Evolutionary conservation across 352 stramenopile species (phyloP), one percentile per base, ranked within the genome.

Genomic region (Pythium vanterpoolii): DNA sequence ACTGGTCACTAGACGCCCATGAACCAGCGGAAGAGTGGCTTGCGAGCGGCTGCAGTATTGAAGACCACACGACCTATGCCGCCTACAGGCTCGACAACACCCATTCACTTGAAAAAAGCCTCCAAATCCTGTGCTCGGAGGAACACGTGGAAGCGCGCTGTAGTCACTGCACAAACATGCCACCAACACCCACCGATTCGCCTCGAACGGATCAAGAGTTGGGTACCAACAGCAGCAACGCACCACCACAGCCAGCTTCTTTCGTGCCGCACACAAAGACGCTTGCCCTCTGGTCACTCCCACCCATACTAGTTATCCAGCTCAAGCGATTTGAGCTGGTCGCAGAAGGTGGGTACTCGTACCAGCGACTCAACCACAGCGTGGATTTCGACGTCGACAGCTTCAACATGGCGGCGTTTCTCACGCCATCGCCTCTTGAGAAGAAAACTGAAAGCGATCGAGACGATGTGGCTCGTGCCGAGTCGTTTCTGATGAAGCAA

Each of bases 351-450:
- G 49, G 62, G 66, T 81, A 98, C 43, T 54, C 63, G 9, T 86
- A 69, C 69, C 56, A 61, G 40, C 98, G 80, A 64, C 97, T 78
- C 73, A 92, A 64, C 77, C 69, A 97, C 49, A 77, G 86, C 24
- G 90, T 99, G n/a, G 74, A 92, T 13, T 98, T 98, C 55, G 87
- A 91, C 9, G 57, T 98, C 3, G 71, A 96, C 38, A 72, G 75
- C 43, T 81, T 98, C 31, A 78, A 98, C 68, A 62, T 98, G 11
- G 27, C 40, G 1, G 27, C 49, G 2, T 87, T 87, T 27, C 43
- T 93, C 14, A 56, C 55, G 0, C 16, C 36, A 1, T n/a, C n/a
- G n/a, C 46, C 67, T 4, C 55, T 72, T 5, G 40, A 33, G 6
- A 1, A 46, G 66, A 33, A 18, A 21, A 19, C 48, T 19, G 6